phyloP scores from a whole-genome alignment of 164 flowering plant genomes.

The Vitis labrusca region DNA sequence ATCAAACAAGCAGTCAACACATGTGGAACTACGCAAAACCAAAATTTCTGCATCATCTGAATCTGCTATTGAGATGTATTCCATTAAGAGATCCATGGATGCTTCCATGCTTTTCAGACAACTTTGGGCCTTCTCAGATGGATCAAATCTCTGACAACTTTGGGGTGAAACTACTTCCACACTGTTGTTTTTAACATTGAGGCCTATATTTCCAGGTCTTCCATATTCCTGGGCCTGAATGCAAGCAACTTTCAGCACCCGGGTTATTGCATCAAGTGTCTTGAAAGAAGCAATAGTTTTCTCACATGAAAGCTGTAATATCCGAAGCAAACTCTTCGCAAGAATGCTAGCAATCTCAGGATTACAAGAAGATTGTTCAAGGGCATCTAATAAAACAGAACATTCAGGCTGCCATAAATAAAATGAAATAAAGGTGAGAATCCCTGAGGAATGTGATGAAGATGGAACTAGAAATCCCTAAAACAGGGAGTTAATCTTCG shows the following conservation, averaged over 20 bases:
- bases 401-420: conserved; percentile 79
- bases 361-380: conserved; percentile 84
- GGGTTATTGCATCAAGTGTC: conserved; percentile 67
- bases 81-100: conserved; percentile 59
- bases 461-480: no score
- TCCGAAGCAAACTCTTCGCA: conserved; percentile 62
- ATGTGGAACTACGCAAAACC: conserved; percentile 58
- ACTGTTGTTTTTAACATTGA: conserved; percentile 18
- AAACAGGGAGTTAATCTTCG: background rate
- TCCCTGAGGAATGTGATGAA: background rate
- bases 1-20: conserved; percentile 79
- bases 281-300: conserved; percentile 78
- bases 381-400: conserved; percentile 74
- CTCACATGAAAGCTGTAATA: conserved; percentile 73
- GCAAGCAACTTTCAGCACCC: conserved; percentile 82
- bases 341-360: conserved; percentile 62
- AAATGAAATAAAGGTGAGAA: conserved; percentile 4
- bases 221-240: conserved; percentile 70
- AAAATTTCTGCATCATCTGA: conserved; percentile 65
- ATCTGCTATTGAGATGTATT: conserved; percentile 54
- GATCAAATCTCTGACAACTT: conserved; percentile 19
- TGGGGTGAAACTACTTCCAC: conserved; percentile 18
- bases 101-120: conserved; percentile 65
- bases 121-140: conserved; percentile 26
- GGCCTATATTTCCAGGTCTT: conserved; percentile 31